A percentile compares a stretch with the other conserved stretches of the same genome.
These are phyloP conservation scores for Sechiopsis laciniata DNA, from an alignment of 306 rosid genomes.

Conservation along the genomic window DNA sequence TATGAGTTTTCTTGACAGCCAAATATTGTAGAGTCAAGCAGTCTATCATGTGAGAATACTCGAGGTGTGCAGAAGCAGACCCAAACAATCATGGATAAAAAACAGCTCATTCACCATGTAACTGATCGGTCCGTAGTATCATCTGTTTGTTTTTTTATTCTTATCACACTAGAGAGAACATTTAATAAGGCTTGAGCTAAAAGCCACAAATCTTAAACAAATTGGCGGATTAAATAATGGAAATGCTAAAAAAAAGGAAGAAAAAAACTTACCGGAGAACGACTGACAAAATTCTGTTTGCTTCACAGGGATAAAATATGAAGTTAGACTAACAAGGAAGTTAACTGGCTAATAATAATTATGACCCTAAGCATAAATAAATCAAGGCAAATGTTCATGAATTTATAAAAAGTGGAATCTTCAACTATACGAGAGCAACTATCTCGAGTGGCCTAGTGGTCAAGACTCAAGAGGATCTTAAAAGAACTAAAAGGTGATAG, in stretches of 20 bases:
- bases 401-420: slow-evolving; percentile 8
- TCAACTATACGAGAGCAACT: slow-evolving; percentile 4
- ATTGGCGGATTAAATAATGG: background rate
- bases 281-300: background rate
- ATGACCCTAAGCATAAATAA: background rate
- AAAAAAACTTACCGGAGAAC: background rate
- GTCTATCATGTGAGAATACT: no score
- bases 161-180: background rate
- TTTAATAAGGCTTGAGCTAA: background rate
- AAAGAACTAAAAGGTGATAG: no score
- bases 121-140: background rate
- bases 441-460: no score
- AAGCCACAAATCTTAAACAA: background rate
- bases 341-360: background rate
- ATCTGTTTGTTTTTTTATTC: background rate
- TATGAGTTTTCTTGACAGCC: no score
- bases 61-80: no score
- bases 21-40: no score
- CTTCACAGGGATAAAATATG: no score
- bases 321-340: background rate
- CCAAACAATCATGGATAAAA: no score
- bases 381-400: background rate
- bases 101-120: background rate
- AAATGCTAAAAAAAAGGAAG: background rate
- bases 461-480: no score